These are phyloP conservation scores for Blumeriella jaapii DNA, from an alignment of 2,329 filamentous ascomycete genomes.

Conservation along the genomic window DNA sequence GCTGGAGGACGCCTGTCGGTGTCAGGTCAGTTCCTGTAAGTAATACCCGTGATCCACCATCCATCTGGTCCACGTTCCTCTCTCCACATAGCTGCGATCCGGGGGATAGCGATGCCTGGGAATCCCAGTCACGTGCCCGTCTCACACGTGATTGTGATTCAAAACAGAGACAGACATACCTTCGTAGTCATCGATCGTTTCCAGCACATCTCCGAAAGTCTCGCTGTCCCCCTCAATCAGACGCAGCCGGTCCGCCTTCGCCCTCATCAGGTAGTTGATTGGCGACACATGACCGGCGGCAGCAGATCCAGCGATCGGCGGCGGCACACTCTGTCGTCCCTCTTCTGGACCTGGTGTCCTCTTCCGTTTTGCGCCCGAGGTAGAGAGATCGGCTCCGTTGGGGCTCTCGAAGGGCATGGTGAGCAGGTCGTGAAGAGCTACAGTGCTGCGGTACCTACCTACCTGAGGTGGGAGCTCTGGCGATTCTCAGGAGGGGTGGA, in stretches of 20 bases:
- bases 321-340: conserved; percentile 26
- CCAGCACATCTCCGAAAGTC: conserved; percentile 61
- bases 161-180: conserved; percentile 30
- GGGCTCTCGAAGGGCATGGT: too few relatives aligned
- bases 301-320: conserved; percentile 26
- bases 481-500: too few relatives aligned
- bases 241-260: conserved; percentile 34
- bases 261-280: conserved; percentile 43
- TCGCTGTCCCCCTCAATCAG: conserved; percentile 47
- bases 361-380: conserved; percentile 15
- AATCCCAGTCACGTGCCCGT: too few relatives aligned
- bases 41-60: neutral
- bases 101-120: too few relatives aligned
- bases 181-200: conserved; percentile 69
- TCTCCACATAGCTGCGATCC: too few relatives aligned
- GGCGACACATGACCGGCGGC: conserved; percentile 22
- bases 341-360: conserved; percentile 16
- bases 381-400: neutral
- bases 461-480: too few relatives aligned
- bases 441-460: too few relatives aligned
- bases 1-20: conserved; percentile 56
- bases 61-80: neutral
- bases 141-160: too few relatives aligned
- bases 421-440: too few relatives aligned
- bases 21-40: neutral